phyloP scores from a whole-genome alignment of 257 asterid species.

The Solanum pinnatisectum region DNA sequence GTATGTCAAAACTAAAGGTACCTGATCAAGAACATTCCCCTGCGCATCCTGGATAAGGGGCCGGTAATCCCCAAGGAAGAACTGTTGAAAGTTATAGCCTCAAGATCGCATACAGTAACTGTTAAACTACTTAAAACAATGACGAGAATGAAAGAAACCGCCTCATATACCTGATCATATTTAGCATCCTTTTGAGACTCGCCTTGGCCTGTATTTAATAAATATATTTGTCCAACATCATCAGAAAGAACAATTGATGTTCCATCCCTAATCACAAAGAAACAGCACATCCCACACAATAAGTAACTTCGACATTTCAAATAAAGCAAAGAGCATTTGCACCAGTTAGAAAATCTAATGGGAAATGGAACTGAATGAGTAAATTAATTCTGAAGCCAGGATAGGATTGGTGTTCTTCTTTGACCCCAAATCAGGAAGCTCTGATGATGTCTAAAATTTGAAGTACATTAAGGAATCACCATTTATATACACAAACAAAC shows the following conservation, averaged over 20 bases:
- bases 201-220: constrained; percentile 92
- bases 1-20: constrained; percentile 7
- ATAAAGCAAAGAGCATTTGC: neutral
- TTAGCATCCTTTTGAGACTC: constrained; percentile 95
- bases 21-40: constrained; percentile 93
- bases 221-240: constrained; percentile 93
- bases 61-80: constrained; percentile 97
- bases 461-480: neutral
- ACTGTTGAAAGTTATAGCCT: constrained; percentile 42
- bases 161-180: constrained; percentile 76
- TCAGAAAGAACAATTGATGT: constrained; percentile 97
- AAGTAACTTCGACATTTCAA: neutral
- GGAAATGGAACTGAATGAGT: neutral
- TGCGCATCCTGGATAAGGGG: constrained; percentile 74
- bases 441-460: neutral
- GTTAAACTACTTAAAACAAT: neutral
- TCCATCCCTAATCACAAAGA: constrained; percentile 72
- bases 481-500: neutral
- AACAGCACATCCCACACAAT: constrained; percentile 12
- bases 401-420: neutral
- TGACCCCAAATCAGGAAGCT: neutral
- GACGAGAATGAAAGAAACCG: neutral
- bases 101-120: constrained; percentile 16
- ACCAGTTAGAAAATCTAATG: neutral
- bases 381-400: neutral